These are phyloP conservation scores for Sutorius eximius DNA, from an alignment of 1,284 basidiomycete species.

Conservation along the genomic window DNA sequence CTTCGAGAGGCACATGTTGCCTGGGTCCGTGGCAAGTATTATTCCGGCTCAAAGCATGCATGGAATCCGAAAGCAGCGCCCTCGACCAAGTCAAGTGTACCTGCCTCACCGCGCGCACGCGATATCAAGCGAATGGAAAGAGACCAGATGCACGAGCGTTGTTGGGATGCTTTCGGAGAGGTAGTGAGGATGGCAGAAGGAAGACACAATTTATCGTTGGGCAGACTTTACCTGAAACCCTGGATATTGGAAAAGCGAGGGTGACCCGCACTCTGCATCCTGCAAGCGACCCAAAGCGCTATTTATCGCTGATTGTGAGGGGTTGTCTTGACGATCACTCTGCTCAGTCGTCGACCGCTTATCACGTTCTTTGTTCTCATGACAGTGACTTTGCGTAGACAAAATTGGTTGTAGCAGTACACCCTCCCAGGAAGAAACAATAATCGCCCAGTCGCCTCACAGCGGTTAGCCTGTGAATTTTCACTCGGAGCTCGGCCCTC, in stretches of 20 bases:
- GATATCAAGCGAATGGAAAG: conserved; percentile 17
- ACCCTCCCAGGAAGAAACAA: conserved; percentile 15
- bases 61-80: conserved; percentile 49
- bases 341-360: not conserved
- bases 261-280: not conserved
- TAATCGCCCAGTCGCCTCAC: not conserved
- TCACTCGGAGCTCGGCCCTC: not conserved
- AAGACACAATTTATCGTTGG: conserved; percentile 31
- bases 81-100: conserved; percentile 23
- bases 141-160: conserved; percentile 26
- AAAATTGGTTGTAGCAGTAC: not conserved
- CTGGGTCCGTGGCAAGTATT: conserved; percentile 27
- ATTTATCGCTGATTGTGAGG: conserved; percentile 7
- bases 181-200: conserved; percentile 36
- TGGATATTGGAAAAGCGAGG: conserved; percentile 21
- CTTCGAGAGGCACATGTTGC: conserved; percentile 35
- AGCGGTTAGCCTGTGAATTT: conserved; percentile 8
- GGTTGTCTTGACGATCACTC: not conserved
- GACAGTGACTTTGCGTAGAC: not conserved
- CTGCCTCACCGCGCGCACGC: conserved; percentile 4
- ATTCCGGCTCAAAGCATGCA: conserved; percentile 21
- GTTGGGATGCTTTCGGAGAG: conserved; percentile 36
- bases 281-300: not conserved
- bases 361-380: not conserved
- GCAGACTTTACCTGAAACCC: conserved; percentile 28